Evolutionary conservation across 1,284 basidiomycete species (phyloP).

Genomic region (Malassezia japonica): DNA sequence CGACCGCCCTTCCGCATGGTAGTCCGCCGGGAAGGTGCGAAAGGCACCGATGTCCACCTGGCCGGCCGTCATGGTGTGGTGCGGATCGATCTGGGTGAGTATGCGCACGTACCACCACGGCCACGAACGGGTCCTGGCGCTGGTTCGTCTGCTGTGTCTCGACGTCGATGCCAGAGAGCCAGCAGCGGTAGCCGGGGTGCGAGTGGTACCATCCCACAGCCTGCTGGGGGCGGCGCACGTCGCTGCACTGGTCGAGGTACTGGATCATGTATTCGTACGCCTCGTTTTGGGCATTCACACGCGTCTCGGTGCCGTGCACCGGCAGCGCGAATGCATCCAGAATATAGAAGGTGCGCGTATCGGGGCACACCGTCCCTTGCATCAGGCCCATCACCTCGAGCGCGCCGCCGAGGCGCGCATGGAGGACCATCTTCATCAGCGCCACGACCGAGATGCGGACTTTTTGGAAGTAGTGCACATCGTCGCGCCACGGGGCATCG

Average conservation of each 20-base stretch:
- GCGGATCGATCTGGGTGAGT: conserved; percentile 73
- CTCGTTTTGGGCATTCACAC: conserved; percentile 90
- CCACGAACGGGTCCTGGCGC: conserved; percentile 89
- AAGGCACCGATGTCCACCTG: conserved; percentile 98
- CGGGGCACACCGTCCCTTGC: conserved; percentile 87
- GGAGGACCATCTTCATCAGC: conserved; percentile 98
- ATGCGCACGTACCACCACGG: conserved; percentile 69
- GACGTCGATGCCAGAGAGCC: conserved; percentile 96
- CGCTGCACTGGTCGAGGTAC: conserved; percentile 68
- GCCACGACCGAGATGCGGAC: conserved; percentile 92
- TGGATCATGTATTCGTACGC: conserved; percentile 98
- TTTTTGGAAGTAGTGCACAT: conserved; percentile 84
- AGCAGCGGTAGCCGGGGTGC: conserved; percentile 98
- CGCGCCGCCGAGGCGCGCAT: conserved; percentile 88
- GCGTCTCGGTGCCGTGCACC: conserved; percentile 96
- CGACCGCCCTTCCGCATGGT: conserved; percentile 54
- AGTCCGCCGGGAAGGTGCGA: conserved; percentile 77
- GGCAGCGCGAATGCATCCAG: conserved; percentile 94
- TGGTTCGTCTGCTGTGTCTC: conserved; percentile 92
- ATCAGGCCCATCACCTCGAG: conserved; percentile 99
- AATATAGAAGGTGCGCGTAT: conserved; percentile 64
- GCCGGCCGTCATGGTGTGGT: conserved; percentile 91
- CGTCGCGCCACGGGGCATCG: conserved; percentile 72
- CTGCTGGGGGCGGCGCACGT: conserved; percentile 73
- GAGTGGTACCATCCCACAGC: conserved; percentile 99